Percentiles rank a stretch among this genome's conserved stretches.
Conservation (phyloP, 805 yeast genomes). For the Kazachstania taianensis region DNA sequence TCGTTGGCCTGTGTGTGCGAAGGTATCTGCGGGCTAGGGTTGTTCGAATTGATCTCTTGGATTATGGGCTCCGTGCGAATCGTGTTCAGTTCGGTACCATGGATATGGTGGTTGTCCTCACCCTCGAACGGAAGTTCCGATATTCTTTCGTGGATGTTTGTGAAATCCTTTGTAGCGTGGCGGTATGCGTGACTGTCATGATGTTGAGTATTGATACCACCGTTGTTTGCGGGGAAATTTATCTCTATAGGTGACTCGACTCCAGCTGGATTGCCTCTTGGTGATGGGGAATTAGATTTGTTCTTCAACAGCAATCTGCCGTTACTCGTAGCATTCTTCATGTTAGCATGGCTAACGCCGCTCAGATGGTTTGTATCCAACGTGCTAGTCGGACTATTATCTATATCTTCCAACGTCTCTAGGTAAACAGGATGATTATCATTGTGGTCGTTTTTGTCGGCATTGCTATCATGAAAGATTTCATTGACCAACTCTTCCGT, state of each 20-base stretch:
- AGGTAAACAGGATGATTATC: not conserved
- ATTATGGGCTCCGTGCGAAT: not conserved
- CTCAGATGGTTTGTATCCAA: too few species aligned
- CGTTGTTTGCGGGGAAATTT: not conserved
- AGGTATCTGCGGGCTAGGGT: too few species aligned
- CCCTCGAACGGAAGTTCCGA: constrained; percentile 17
- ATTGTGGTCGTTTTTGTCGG: constrained; percentile 1
- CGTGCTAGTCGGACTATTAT: too few species aligned
- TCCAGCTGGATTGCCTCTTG: too few species aligned
- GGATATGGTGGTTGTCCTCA: not conserved
- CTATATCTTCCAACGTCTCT: constrained; percentile 4
- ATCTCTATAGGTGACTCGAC: too few species aligned
- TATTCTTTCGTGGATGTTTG: too few species aligned
- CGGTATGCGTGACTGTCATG: not conserved
- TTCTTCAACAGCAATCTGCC: constrained; percentile 21
- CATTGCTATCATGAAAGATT: constrained; percentile 1
- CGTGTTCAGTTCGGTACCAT: not conserved
- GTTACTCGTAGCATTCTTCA: too few species aligned
- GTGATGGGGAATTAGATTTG: constrained; percentile 17
- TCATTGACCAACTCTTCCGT: constrained; percentile 2
- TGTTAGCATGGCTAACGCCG: too few species aligned
- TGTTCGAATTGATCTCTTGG: too few species aligned
- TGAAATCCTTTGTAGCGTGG: constrained; percentile 8
- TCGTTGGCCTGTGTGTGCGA: too few species aligned
- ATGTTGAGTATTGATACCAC: not conserved